Evolutionary conservation across 164 flowering plant species (phyloP).

Genomic region (Buxus sempervirens): DNA sequence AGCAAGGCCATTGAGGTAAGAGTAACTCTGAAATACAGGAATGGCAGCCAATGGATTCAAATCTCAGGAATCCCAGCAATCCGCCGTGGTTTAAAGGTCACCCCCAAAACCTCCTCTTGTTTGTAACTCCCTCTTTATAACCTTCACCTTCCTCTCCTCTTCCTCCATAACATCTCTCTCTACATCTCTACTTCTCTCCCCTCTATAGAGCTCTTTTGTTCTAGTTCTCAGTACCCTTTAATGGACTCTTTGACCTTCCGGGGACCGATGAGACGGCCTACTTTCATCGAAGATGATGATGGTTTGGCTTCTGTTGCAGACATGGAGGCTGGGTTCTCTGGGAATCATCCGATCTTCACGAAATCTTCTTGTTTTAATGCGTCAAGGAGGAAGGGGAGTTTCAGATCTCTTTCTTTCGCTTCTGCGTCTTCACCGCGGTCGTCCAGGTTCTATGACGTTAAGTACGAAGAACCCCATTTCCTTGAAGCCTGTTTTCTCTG

Average conservation of each 20-base stretch:
- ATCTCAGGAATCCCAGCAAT: background rate
- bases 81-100: background rate
- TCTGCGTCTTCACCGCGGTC: background rate
- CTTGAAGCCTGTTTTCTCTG: slow-evolving; percentile 50
- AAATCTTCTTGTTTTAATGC: background rate
- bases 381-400: background rate
- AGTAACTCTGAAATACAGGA: too few species aligned
- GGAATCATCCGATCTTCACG: background rate
- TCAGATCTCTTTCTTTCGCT: background rate
- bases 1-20: too few species aligned
- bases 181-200: background rate
- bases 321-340: slow-evolving; percentile 3
- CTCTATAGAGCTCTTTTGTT: background rate
- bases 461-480: slow-evolving; percentile 36
- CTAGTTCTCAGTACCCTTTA: too few species aligned
- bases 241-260: background rate
- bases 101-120: background rate
- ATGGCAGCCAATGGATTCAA: background rate
- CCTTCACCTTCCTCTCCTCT: background rate
- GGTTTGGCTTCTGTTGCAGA: slow-evolving; percentile 2
- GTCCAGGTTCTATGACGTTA: slow-evolving; percentile 5
- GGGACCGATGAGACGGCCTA: background rate
- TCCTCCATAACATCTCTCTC: background rate
- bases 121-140: background rate
- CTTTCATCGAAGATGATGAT: background rate